Percentiles rank a stretch among this genome's conserved stretches.
Conservation (phyloP, 495 filamentous ascomycete genomes). For the Penicillium desertorum region DNA sequence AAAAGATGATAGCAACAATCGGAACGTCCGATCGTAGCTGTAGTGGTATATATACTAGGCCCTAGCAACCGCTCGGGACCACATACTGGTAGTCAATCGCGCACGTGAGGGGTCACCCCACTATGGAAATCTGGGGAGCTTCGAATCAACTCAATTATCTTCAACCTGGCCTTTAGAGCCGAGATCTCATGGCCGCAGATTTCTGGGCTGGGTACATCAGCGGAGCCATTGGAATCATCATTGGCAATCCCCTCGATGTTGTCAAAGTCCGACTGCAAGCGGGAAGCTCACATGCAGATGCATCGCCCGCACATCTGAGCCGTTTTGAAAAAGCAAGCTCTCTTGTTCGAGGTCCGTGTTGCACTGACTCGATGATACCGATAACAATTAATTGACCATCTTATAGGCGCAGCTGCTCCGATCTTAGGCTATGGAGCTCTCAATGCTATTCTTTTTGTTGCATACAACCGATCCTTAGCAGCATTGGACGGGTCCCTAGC, state of each 20-base stretch:
- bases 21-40: too few relatives aligned
- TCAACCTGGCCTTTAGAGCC: not conserved
- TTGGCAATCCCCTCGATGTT: constrained; percentile 85
- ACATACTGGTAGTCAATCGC: not conserved
- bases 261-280: constrained; percentile 83
- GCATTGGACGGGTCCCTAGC: constrained; percentile 49
- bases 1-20: too few relatives aligned
- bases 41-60: too few relatives aligned
- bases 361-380: not conserved
- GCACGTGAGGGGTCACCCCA: constrained; percentile 12
- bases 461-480: constrained; percentile 74
- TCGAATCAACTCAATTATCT: constrained; percentile 2
- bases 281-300: constrained; percentile 31
- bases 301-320: constrained; percentile 26
- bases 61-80: too few relatives aligned
- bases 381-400: constrained; percentile 6
- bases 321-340: constrained; percentile 47
- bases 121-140: constrained; percentile 13
- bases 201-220: constrained; percentile 88
- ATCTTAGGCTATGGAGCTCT: constrained; percentile 85
- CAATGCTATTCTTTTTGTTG: constrained; percentile 82
- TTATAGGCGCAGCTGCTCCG: constrained; percentile 69
- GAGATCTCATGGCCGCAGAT: constrained; percentile 66
- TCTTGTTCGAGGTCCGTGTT: constrained; percentile 47
- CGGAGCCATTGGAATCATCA: constrained; percentile 76